Conservation (phyloP, 2,329 filamentous ascomycete species). For the Nectriaceae sp. region DNA sequence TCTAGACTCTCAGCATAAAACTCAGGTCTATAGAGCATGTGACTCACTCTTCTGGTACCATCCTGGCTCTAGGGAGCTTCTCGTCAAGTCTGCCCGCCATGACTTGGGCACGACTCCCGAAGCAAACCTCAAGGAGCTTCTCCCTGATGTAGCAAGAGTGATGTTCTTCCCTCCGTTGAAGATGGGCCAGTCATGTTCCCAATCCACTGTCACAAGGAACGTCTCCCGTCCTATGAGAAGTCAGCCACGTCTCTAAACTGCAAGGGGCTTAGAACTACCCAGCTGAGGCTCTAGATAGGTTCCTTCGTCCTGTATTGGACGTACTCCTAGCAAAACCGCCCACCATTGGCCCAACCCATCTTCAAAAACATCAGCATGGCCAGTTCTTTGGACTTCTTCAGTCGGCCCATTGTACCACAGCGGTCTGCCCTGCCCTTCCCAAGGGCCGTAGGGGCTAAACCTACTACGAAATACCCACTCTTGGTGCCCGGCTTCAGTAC, state of each 20-base stretch:
- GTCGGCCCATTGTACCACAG: slow-evolving; percentile 42
- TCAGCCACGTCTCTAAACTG: accelerated
- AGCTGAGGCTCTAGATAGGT: slow-evolving; percentile 23
- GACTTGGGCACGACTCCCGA: background rate
- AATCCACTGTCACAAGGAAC: slow-evolving; percentile 26
- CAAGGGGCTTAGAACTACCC: slow-evolving; percentile 1
- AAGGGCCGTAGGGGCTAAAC: slow-evolving; percentile 46
- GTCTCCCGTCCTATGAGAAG: slow-evolving; percentile 24
- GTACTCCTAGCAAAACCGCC: slow-evolving; percentile 23
- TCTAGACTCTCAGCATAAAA: slow-evolving; percentile 9
- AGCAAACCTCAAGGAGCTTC: slow-evolving; percentile 5
- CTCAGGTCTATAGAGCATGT: accelerated
- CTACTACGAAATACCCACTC: slow-evolving; percentile 53
- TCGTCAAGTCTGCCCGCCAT: slow-evolving; percentile 20
- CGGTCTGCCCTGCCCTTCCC: slow-evolving; percentile 41
- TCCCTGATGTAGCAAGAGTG: slow-evolving; percentile 18
- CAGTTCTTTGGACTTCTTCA: slow-evolving; percentile 48
- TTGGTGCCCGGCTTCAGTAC: slow-evolving; percentile 44
- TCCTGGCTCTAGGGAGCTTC: slow-evolving; percentile 17
- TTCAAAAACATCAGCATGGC: slow-evolving; percentile 27
- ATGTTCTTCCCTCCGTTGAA: slow-evolving; percentile 27
- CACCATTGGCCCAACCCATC: slow-evolving; percentile 25
- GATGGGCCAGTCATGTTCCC: slow-evolving; percentile 26
- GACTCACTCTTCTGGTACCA: slow-evolving; percentile 30
- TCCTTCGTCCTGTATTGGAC: slow-evolving; percentile 13